Evolutionary conservation across 176 grass and related monocot species (phyloP).

Genomic region (Ampelocalamus luodianensis): DNA sequence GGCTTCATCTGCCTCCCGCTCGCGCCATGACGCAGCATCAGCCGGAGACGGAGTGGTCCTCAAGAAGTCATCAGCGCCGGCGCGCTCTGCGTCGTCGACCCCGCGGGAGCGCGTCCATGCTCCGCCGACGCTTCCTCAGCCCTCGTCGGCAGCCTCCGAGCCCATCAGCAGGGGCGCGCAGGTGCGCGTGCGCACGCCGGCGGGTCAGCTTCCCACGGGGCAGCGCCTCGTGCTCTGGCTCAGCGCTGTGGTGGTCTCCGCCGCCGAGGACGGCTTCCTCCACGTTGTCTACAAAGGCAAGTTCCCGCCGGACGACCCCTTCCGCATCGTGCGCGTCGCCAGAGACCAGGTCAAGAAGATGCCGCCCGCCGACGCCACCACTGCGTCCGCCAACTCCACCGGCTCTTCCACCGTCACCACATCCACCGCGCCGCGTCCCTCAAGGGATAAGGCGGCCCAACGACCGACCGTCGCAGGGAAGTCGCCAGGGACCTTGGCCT

Average conservation of each 20-base stretch:
- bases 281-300: not conserved
- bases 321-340: not conserved
- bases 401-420: not conserved
- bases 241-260: not conserved
- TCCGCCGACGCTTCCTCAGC: not conserved
- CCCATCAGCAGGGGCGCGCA: too few relatives aligned
- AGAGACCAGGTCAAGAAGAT: not conserved
- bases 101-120: not conserved
- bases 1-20: too few relatives aligned
- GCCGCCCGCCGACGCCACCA: not conserved
- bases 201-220: not conserved
- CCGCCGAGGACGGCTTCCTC: not conserved
- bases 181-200: slow-evolving; percentile 1
- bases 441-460: not conserved
- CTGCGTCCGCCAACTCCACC: not conserved
- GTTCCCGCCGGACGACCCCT: not conserved
- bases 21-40: too few relatives aligned
- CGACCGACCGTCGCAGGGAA: not conserved
- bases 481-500: too few relatives aligned
- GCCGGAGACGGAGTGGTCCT: not conserved
- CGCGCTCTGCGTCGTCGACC: not conserved
- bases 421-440: not conserved
- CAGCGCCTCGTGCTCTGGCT: slow-evolving; percentile 18
- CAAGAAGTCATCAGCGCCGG: not conserved
- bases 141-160: too few relatives aligned